Conservation (phyloP, 805 yeast species). For the Hanseniaspora valbyensis region DNA sequence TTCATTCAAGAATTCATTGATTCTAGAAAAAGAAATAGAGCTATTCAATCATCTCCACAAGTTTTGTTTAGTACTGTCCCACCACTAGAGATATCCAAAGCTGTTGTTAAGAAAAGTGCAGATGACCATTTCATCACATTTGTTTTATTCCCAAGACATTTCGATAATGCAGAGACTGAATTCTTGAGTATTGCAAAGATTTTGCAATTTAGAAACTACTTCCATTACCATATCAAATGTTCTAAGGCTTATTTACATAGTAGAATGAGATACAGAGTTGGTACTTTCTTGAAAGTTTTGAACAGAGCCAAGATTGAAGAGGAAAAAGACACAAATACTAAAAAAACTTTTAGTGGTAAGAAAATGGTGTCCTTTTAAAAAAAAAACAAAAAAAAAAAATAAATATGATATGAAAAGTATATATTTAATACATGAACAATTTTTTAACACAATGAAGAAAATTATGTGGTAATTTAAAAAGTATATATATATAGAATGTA, state of each 20-base stretch:
- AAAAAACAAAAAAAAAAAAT: not conserved
- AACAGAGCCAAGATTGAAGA: conserved; percentile 95
- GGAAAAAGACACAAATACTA: conserved; percentile 44
- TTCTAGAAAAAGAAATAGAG: conserved; percentile 83
- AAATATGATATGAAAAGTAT: not conserved
- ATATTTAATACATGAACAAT: too few relatives aligned
- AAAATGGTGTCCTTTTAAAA: conserved; percentile 22
- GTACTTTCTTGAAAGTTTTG: conserved; percentile 85
- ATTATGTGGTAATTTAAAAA: too few relatives aligned
- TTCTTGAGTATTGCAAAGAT: conserved; percentile 60
- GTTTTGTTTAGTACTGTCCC: conserved; percentile 88
- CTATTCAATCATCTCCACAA: conserved; percentile 97
- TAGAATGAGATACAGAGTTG: conserved; percentile 92
- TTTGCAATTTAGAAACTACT: conserved; percentile 85
- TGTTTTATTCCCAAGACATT: conserved; percentile 79
- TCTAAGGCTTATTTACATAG: conserved; percentile 97
- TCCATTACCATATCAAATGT: conserved; percentile 97
- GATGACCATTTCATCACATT: conserved; percentile 49
- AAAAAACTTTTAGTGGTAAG: conserved; percentile 22
- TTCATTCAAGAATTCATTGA: conserved; percentile 90
- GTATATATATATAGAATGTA: too few relatives aligned
- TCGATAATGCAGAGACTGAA: conserved; percentile 45
- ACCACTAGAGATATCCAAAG: conserved; percentile 69
- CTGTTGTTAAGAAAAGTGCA: conserved; percentile 26
- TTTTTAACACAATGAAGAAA: too few relatives aligned